Evolutionary conservation across 345 rosid genomes (phyloP).

Genomic region (Rhizophora mangle): DNA sequence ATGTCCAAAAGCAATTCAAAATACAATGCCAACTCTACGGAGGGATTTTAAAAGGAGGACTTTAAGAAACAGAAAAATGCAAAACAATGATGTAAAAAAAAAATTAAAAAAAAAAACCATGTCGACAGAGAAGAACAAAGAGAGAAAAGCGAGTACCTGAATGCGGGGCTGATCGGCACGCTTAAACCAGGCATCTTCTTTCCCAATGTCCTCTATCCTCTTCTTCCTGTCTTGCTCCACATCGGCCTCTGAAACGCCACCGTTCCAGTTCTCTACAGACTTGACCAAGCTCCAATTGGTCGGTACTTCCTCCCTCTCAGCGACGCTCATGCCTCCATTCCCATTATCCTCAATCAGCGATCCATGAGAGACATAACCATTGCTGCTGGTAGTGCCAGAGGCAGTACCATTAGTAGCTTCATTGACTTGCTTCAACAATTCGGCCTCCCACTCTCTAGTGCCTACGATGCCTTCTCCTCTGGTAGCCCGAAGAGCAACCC

Average conservation of each 20-base stretch:
- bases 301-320: conserved; percentile 13
- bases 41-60: too few relatives aligned
- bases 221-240: conserved; percentile 69
- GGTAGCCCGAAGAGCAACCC: conserved; percentile 38
- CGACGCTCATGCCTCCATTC: conserved; percentile 29
- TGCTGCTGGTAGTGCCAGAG: conserved; percentile 15
- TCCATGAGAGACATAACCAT: conserved; percentile 24
- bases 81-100: background rate
- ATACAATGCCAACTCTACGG: too few relatives aligned
- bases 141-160: conserved; percentile 43
- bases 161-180: conserved; percentile 34
- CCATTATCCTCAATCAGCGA: conserved; percentile 15
- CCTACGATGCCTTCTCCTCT: conserved; percentile 45
- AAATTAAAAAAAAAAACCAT: background rate
- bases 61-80: background rate
- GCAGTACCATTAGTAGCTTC: conserved; percentile 39
- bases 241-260: conserved; percentile 17
- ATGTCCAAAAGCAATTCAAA: too few relatives aligned
- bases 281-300: conserved; percentile 59
- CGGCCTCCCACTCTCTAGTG: conserved; percentile 50
- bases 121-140: background rate
- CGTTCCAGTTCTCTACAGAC: conserved; percentile 51
- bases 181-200: conserved; percentile 96
- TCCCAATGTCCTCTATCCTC: conserved; percentile 92
- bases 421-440: conserved; percentile 33